Evolutionary conservation across 768 basidiomycete species (phyloP).

Genomic region (Paxillus involutus): DNA sequence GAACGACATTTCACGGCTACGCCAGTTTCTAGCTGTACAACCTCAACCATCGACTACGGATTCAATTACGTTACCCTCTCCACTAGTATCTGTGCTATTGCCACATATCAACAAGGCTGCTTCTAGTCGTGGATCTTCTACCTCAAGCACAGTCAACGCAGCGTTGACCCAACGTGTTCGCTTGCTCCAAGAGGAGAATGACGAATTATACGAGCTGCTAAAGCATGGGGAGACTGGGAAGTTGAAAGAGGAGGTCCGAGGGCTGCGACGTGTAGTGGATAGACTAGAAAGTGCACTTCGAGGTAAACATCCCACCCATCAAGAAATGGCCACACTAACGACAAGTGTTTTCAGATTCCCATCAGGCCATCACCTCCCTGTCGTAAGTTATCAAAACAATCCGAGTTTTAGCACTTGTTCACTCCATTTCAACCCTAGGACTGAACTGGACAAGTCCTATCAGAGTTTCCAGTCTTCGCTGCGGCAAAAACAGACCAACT

Average conservation of each 20-base stretch:
- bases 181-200: conserved; percentile 82
- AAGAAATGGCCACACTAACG: conserved; percentile 7
- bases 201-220: conserved; percentile 78
- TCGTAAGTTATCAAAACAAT: conserved; percentile 53
- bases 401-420: conserved; percentile 8
- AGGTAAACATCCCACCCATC: conserved; percentile 46
- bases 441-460: conserved; percentile 77
- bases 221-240: conserved; percentile 75
- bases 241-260: conserved; percentile 78
- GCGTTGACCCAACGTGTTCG: conserved; percentile 75
- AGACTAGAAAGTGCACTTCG: conserved; percentile 74
- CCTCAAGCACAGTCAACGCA: conserved; percentile 59
- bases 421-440: conserved; percentile 39
- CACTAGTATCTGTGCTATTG: conserved; percentile 65
- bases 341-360: conserved; percentile 57
- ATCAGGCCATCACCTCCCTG: conserved; percentile 64
- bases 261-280: conserved; percentile 63
- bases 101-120: conserved; percentile 59
- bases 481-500: conserved; percentile 38
- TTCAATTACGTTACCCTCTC: conserved; percentile 66
- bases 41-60: conserved; percentile 59
- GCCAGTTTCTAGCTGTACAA: conserved; percentile 62
- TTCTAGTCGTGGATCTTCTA: conserved; percentile 22
- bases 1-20: conserved; percentile 74
- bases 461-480: conserved; percentile 52